These are phyloP conservation scores for Xylariales sp. DNA, from an alignment of 2,329 filamentous ascomycete genomes.

Conservation along the genomic window DNA sequence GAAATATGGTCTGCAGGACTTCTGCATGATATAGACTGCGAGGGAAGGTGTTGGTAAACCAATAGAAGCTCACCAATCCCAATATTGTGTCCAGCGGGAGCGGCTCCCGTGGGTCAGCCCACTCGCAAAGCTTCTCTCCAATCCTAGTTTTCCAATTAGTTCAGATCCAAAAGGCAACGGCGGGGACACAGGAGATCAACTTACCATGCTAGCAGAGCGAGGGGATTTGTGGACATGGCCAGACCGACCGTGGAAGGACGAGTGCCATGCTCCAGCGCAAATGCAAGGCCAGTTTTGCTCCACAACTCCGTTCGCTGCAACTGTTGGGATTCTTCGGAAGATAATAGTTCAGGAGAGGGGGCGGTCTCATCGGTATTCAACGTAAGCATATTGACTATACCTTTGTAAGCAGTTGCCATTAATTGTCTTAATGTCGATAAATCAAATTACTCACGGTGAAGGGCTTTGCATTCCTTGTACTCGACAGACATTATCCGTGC, in stretches of 20 bases:
- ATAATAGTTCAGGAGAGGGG: too few species aligned
- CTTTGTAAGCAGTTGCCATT: too few species aligned
- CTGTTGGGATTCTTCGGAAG: too few species aligned
- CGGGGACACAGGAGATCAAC: conserved; percentile 7
- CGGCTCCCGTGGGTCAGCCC: background rate
- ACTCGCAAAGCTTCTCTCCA: conserved; percentile 33
- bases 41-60: background rate
- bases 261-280: conserved; percentile 48
- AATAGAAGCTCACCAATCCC: background rate
- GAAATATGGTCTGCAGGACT: background rate
- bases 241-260: conserved; percentile 53
- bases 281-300: conserved; percentile 46
- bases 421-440: too few species aligned
- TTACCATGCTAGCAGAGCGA: conserved; percentile 51
- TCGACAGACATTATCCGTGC: conserved; percentile 35
- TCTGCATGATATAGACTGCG: background rate
- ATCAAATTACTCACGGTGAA: too few species aligned
- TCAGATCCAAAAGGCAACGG: too few species aligned
- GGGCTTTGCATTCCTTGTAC: too few species aligned
- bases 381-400: too few species aligned
- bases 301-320: too few species aligned
- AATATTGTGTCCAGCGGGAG: background rate
- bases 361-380: too few species aligned
- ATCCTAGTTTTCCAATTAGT: conserved; percentile 29
- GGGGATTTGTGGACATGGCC: conserved; percentile 45